These are phyloP conservation scores for Odontarrhena argentea DNA, from an alignment of 345 rosid genomes.

Conservation along the genomic window DNA sequence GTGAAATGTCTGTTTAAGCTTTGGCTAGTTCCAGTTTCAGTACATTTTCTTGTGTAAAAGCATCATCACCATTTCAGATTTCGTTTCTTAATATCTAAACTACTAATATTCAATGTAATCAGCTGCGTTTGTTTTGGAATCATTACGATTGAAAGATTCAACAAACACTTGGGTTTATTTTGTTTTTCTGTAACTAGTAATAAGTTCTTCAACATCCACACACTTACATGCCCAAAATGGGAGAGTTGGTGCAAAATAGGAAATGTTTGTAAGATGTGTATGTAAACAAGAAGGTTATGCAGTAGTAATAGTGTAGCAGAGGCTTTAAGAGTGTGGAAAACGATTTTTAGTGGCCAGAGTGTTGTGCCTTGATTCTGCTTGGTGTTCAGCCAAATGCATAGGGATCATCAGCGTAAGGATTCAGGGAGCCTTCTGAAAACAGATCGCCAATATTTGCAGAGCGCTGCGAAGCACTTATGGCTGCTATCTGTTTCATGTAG, in stretches of 20 bases:
- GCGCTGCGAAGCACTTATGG: slow-evolving; percentile 43
- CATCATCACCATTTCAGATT: background rate
- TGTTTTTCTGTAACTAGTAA: background rate
- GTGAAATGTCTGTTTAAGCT: slow-evolving; percentile 6
- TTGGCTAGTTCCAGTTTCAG: background rate
- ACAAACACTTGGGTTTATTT: background rate
- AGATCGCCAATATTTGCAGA: slow-evolving; percentile 82
- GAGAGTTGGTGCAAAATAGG: slow-evolving; percentile 1
- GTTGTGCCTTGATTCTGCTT: background rate
- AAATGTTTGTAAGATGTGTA: background rate
- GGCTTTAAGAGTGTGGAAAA: background rate
- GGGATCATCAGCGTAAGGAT: slow-evolving; percentile 94
- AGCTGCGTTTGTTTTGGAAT: background rate
- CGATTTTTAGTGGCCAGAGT: slow-evolving; percentile 17
- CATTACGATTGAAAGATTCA: background rate
- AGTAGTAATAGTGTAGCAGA: slow-evolving; percentile 11
- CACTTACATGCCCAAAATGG: background rate
- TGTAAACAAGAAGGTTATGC: too few relatives aligned
- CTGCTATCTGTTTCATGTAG: slow-evolving; percentile 50
- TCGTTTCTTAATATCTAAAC: background rate
- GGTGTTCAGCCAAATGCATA: slow-evolving; percentile 74
- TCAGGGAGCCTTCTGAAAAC: slow-evolving; percentile 88
- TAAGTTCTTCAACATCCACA: background rate
- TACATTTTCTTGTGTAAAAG: slow-evolving; percentile 9
- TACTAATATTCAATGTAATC: background rate